Conservation (phyloP, 345 rosid genomes). For the Salix suchowensis region DNA sequence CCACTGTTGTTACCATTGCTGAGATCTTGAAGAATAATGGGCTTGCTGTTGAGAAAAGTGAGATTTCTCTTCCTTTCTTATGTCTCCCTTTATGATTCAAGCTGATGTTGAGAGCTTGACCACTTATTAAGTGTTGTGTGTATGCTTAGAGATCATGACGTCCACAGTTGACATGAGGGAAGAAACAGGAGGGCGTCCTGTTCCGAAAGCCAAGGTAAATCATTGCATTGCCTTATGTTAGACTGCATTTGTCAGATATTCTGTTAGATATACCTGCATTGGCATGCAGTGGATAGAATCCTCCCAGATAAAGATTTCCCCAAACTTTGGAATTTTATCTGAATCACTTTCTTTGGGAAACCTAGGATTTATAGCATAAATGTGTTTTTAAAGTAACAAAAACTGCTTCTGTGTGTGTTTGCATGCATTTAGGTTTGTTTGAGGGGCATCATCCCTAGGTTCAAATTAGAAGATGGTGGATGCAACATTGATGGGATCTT, state of each 20-base stretch:
- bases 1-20: constrained; percentile 71
- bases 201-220: constrained; percentile 65
- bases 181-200: constrained; percentile 52
- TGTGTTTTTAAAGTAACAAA: not conserved
- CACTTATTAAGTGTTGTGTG: not conserved
- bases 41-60: constrained; percentile 65
- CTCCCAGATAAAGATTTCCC: not conserved
- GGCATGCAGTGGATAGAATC: not conserved
- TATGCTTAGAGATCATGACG: constrained; percentile 40
- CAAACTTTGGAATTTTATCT: not conserved
- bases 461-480: too few relatives aligned
- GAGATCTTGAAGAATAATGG: constrained; percentile 77
- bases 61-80: constrained; percentile 1
- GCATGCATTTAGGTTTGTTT: not conserved
- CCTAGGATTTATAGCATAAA: not conserved
- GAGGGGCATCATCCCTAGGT: not conserved
- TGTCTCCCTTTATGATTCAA: too few relatives aligned
- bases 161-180: constrained; percentile 59
- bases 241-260: not conserved
- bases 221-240: not conserved
- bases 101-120: not conserved
- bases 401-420: not conserved
- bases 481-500: not conserved
- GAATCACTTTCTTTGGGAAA: not conserved
- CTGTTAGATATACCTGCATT: not conserved